Base-by-base conservation (phyloP, 306 rosid genomes). In the Hippophae gyantsensis region DNA sequence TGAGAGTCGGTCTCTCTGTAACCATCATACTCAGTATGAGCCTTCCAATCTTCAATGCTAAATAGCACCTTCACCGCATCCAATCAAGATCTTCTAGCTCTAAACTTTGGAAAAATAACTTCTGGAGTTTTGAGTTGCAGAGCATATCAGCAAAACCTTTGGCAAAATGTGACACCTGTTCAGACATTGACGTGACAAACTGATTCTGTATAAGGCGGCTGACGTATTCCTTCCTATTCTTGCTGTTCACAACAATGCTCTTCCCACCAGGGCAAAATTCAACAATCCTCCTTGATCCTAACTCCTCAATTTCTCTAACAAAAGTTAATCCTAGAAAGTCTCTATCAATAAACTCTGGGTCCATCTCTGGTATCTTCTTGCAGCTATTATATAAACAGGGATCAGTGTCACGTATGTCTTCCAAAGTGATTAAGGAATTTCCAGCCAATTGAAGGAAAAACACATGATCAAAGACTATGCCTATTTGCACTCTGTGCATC, bases 401-500 rank as follows among this genome's bases (percentile, higher is more conserved):
- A 76, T 92, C 96, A 38, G 96, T 86, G 74, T 81, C 88, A 68
- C 43, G 64, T 74, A 83, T 80, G 68, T 92, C 98, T 78, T 92
- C 96, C 63, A 85, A 57, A 56, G 83, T 60, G 57, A 89, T 67
- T 40, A n/a, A 13, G 11, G 60, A 42, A 54, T 60, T 78, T 66
- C 93, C 93, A 63, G 95, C 95, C 79, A 92, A 75, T 80, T 87
- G 98, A 76, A 62, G 64, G 86, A 87, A 92, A 80, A 92, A 92
- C 42, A 76, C 78, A 45, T 83, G 89, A 71, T 92, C 98, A 69
- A 92, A 78, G 71, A 85, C 95, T 67, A 92, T 63, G 57, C 98
- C 96, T 10, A 92, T 92, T 71, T 92, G 98, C 63, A 92, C 93
- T 74, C 69, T 80, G 77, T 92, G 89, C 98, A 92, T 92, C 78